Evolutionary conservation across 805 yeast genomes (phyloP).

Genomic region (Monosporozyma aquatica): DNA sequence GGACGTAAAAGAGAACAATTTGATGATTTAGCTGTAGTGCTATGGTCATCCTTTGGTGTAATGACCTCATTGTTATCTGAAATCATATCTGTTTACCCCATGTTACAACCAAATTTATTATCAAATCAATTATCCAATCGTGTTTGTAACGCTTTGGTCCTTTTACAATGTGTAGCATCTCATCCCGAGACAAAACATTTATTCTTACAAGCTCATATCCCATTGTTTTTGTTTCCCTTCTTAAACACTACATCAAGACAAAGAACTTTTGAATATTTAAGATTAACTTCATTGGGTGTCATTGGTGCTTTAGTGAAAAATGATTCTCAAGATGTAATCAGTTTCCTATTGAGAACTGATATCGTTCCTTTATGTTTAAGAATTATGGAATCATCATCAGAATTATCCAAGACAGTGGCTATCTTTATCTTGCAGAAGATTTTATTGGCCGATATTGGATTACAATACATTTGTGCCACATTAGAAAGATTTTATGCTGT

Average conservation of each 20-base stretch:
- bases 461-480: conserved; percentile 88
- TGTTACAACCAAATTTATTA: conserved; percentile 75
- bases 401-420: conserved; percentile 90
- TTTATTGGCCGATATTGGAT: conserved; percentile 82
- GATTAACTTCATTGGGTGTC: conserved; percentile 90
- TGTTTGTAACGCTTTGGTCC: conserved; percentile 91
- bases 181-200: conserved; percentile 82
- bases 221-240: conserved; percentile 87
- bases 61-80: conserved; percentile 88
- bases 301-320: conserved; percentile 94
- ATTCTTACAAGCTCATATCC: conserved; percentile 83
- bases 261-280: conserved; percentile 85
- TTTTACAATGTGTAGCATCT: conserved; percentile 93
- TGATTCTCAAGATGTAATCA: conserved; percentile 91
- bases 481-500: conserved; percentile 93
- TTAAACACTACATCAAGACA: conserved; percentile 85
- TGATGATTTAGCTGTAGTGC: conserved; percentile 83
- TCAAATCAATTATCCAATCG: conserved; percentile 83
- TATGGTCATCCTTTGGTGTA: conserved; percentile 95
- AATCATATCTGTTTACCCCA: conserved; percentile 82
- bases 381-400: conserved; percentile 93
- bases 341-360: conserved; percentile 86
- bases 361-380: conserved; percentile 90
- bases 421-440: conserved; percentile 92
- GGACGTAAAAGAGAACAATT: conserved; percentile 93